Conservation (phyloP, 768 basidiomycete species). For the Pisolithus sp. region DNA sequence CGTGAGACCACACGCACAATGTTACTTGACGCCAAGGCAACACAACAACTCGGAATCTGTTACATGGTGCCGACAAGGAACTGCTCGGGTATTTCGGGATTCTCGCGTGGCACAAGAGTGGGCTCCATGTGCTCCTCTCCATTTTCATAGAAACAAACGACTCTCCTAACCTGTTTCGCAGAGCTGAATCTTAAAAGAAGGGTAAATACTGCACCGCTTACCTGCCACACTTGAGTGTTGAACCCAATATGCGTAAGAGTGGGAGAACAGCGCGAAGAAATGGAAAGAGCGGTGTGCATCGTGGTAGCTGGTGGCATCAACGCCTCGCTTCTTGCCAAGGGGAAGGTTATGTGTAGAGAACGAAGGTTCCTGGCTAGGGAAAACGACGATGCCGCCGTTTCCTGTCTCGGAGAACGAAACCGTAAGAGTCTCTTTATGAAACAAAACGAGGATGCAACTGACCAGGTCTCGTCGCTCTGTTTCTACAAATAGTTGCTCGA, state of each 20-base stretch:
- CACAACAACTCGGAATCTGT: not conserved
- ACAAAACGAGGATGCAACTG: not conserved
- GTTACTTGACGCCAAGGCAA: no score
- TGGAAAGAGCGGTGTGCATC: constrained; percentile 33
- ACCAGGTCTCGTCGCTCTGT: constrained; percentile 44
- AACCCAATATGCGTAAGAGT: constrained; percentile 59
- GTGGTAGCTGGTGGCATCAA: constrained; percentile 12
- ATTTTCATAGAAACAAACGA: constrained; percentile 29
- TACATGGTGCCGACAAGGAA: constrained; percentile 43
- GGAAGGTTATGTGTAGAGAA: constrained; percentile 57
- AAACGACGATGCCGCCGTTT: constrained; percentile 28
- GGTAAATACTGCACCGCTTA: constrained; percentile 17
- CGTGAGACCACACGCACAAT: no score
- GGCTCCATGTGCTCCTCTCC: constrained; percentile 34
- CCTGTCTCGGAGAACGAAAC: constrained; percentile 5
- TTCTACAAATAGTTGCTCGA: constrained; percentile 63
- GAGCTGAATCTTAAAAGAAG: not conserved
- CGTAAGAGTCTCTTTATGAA: no score
- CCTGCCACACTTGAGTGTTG: constrained; percentile 67
- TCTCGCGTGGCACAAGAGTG: constrained; percentile 49
- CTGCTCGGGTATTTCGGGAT: constrained; percentile 62
- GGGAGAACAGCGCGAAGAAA: constrained; percentile 45
- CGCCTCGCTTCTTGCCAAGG: constrained; percentile 17
- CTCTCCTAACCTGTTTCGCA: constrained; percentile 39
- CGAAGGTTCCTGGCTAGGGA: constrained; percentile 41